Percentiles rank a stretch among this genome's conserved stretches.
Evolutionary conservation across 2,329 filamentous ascomycete genomes (phyloP).

Genomic region (Stagonosporopsis vannaccii): DNA sequence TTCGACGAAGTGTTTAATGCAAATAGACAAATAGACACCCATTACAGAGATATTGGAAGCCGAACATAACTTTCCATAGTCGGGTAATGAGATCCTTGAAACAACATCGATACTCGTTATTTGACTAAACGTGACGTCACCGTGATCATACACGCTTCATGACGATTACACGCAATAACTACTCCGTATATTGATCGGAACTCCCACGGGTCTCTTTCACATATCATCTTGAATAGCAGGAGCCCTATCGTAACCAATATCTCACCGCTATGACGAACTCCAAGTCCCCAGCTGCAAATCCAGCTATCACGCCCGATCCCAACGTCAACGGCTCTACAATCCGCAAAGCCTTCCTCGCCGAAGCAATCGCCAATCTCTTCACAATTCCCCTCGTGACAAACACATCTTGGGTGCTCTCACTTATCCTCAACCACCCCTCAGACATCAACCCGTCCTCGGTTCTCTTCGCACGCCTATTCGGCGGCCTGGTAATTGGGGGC

Average conservation of each 20-base stretch:
- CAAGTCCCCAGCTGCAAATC: slow-evolving; percentile 34
- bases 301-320: slow-evolving; percentile 25
- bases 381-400: slow-evolving; percentile 36
- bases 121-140: slow-evolving; percentile 9
- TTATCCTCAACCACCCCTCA: slow-evolving; percentile 28
- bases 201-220: not conserved
- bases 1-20: not conserved
- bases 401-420: slow-evolving; percentile 29
- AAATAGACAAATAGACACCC: not conserved
- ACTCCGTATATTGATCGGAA: not conserved
- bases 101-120: too few species aligned
- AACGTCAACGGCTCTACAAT: slow-evolving; percentile 26
- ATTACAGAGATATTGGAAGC: not conserved
- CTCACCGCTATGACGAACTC: slow-evolving; percentile 3
- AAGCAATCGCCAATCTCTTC: slow-evolving; percentile 39
- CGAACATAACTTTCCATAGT: not conserved
- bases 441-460: slow-evolving; percentile 33
- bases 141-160: slow-evolving; percentile 6
- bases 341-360: slow-evolving; percentile 37
- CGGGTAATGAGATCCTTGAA: not conserved
- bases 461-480: slow-evolving; percentile 36
- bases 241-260: not conserved
- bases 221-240: not conserved
- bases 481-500: slow-evolving; percentile 32
- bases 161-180: slow-evolving; percentile 9